Conservation (phyloP, 2,329 filamentous ascomycete genomes). For the Stagonosporopsis tanaceti region DNA sequence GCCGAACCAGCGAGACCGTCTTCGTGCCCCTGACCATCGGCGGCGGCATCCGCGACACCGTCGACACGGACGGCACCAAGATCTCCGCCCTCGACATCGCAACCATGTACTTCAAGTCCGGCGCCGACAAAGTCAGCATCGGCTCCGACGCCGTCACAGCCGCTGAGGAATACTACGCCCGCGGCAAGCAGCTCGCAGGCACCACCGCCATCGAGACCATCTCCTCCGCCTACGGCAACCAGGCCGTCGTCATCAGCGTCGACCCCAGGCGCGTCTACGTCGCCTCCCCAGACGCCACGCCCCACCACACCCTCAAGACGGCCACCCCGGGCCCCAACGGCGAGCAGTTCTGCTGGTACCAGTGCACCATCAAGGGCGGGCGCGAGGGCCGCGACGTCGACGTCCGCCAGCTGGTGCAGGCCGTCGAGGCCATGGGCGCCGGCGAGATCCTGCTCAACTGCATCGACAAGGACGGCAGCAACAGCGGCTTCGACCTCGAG, state of each 20-base stretch:
- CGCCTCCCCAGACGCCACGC: conserved; percentile 69
- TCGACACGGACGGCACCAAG: conserved; percentile 84
- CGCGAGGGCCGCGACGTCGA: conserved; percentile 94
- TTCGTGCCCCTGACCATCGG: conserved; percentile 97
- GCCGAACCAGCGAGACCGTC: conserved; percentile 85
- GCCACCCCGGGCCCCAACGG: conserved; percentile 74
- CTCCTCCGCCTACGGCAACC: conserved; percentile 89
- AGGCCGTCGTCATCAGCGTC: conserved; percentile 94
- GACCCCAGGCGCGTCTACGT: conserved; percentile 95
- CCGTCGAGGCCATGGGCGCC: conserved; percentile 94
- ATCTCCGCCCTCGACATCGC: conserved; percentile 93
- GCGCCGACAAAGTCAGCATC: conserved; percentile 97
- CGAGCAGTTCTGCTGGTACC: conserved; percentile 91
- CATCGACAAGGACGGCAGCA: conserved; percentile 96
- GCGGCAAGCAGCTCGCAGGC: conserved; percentile 73
- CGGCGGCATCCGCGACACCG: conserved; percentile 91
- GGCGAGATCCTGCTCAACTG: conserved; percentile 97
- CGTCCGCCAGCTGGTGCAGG: conserved; percentile 84
- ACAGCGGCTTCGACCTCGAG: conserved; percentile 93
- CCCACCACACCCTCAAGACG: conserved; percentile 79
- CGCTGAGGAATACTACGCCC: conserved; percentile 86
- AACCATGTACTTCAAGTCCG: conserved; percentile 95
- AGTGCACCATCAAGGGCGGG: conserved; percentile 95
- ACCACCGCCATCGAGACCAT: conserved; percentile 96
- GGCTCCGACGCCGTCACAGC: conserved; percentile 93